Evolutionary conservation across 2,329 filamentous ascomycete genomes (phyloP), one percentile per base, ranked within the genome.

Genomic region (Cladosporium velox): DNA sequence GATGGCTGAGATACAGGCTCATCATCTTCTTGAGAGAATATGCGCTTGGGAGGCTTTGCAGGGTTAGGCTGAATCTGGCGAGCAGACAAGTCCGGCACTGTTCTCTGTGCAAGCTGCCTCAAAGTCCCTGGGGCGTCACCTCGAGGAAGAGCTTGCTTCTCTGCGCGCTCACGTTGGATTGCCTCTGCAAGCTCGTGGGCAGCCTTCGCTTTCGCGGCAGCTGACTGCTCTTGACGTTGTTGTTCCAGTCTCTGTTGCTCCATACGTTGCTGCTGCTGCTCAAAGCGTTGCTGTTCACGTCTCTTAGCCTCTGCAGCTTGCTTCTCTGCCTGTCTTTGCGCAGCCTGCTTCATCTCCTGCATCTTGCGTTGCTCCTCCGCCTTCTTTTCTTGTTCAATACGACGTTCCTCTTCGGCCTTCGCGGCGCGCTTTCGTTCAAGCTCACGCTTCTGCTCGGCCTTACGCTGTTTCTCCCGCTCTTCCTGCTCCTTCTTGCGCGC

Each of bases 401-500:
- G 71, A 44, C 76, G 75, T 41, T 80, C 77, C 72, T 90, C 86
- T 70, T 91, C 89, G 67, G 90, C 88, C 70, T 90, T 88, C 18
- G 86, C 87, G 58, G 87, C 86, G 67, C 90, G 86, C 79, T 93
- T 92, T 58, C 90, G 88, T 75, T 96, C 92, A 38, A 91, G 81
- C 72, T 96, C 91, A 18, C 88, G 86, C 78, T 96, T 97, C 44
- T 90, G 88, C 24, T 96, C 91, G 10, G 89, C 88, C 74, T 92
- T 94, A 59, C 89, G 87, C 72, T 93, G 89, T 15, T 88, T 87
- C 70, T 93, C 91, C 58, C 88, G 87, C 75, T 96, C 92, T 72
- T 96, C 93, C 75, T 87, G 90, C 76, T 96, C 92, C 75, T 90
- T 94, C 78, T 93, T 93, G 74, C 88, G 90, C 47, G 91, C 90